Conservation (phyloP, 768 basidiomycete species). For the Lactarius tabidus region DNA sequence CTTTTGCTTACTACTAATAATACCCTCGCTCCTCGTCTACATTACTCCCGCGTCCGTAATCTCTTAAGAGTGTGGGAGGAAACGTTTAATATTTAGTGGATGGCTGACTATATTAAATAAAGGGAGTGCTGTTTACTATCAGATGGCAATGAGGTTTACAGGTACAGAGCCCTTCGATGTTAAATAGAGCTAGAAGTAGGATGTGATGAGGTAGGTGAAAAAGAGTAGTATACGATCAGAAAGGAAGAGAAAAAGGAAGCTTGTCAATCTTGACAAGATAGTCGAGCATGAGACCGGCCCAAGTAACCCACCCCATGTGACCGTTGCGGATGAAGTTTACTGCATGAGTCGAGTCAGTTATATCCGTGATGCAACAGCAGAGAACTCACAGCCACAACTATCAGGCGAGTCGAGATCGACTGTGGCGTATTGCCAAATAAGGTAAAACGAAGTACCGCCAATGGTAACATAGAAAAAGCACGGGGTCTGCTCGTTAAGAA, state of each 20-base stretch:
- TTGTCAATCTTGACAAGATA: constrained; percentile 25
- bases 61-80: too few species aligned
- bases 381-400: constrained; percentile 25
- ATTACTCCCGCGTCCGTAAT: too few species aligned
- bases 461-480: constrained; percentile 27
- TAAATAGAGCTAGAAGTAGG: not conserved
- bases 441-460: constrained; percentile 26
- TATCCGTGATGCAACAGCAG: not conserved
- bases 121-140: not conserved
- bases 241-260: constrained; percentile 15
- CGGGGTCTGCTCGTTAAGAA: constrained; percentile 34
- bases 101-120: constrained; percentile 1
- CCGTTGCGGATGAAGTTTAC: constrained; percentile 26
- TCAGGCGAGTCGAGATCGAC: constrained; percentile 26
- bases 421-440: constrained; percentile 29
- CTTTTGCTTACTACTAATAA: too few species aligned
- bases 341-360: not conserved
- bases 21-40: too few species aligned
- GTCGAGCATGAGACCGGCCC: constrained; percentile 27
- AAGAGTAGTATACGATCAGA: too few species aligned
- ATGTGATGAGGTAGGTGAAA: not conserved
- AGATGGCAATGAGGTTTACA: constrained; percentile 3
- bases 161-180: not conserved
- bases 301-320: constrained; percentile 25
- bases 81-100: too few species aligned